Evolutionary conservation across 2,329 filamentous ascomycete genomes (phyloP), one percentile per base, ranked within the genome.

Genomic region (Aureobasidium lini): DNA sequence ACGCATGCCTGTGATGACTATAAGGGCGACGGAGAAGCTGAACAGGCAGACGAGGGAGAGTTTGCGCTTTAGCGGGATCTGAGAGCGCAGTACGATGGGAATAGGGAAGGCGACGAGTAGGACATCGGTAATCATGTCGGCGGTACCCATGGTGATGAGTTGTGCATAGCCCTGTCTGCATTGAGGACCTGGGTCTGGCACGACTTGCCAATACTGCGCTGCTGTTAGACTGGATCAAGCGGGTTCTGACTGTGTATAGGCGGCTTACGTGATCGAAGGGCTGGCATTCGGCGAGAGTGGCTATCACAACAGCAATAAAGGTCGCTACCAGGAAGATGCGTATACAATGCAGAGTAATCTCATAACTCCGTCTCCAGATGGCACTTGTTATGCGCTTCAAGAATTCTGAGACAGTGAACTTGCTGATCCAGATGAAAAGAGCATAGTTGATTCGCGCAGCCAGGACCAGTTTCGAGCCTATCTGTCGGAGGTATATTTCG

Each of bases 161-260:
- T 97, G 90, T 13, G 84, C 88, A 67, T 89, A 95, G 49, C 89
- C 92, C 73, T 92, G 87, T 49, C 94, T 88, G 71, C 94, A 99
- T 68, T 83, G 81, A 32, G 88, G 84, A 39, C 90, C 91, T 2
- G 94, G 93, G 70, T 96, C 90, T 2, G 94, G 81, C 0, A 77
- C 64, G 56, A 84, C 77, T 66, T 82, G 80, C 80, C 80, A 84
- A 68, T 84, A 83, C 53, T 57, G 32, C 2, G 6, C 11, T 32
- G 28, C 10, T 37, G 53, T 57, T 47, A 57, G 53, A 16, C 6
- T 1, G 11, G 23, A 4, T 34, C 18, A 29, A 16, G 16, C 2
- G 28, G 13, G 9, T 4, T 11, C 28, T 31, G 23, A 8, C 11
- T 2, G n/a, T 0, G 23, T 3, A 6, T 18, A 6, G 8, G n/a